Conservation (phyloP, 129 eudicot genomes). For the Flaveria robusta region DNA sequence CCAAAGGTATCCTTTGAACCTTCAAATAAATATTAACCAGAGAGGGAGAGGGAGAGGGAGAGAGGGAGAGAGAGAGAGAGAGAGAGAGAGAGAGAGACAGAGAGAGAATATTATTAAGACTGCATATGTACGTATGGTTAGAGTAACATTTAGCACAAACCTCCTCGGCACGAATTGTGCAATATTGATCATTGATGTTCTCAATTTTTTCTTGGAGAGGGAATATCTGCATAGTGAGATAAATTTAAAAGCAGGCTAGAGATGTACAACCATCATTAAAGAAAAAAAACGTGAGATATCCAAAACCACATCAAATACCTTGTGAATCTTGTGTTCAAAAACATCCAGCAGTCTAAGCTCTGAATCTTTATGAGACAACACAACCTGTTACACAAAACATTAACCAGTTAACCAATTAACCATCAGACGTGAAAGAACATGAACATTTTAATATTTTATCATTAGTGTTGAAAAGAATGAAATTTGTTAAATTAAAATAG, state of each 20-base stretch:
- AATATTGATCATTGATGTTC: not conserved
- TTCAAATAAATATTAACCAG: not conserved
- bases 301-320: slow-evolving; percentile 45
- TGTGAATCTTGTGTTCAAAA: slow-evolving; percentile 83
- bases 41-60: not conserved
- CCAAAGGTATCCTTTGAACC: not conserved
- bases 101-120: not conserved
- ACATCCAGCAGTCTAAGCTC: slow-evolving; percentile 78
- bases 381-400: slow-evolving; percentile 50
- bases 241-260: not conserved
- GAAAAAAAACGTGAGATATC: not conserved
- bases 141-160: not conserved
- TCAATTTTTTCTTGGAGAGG: not conserved
- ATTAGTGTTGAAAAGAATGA: not conserved
- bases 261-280: not conserved
- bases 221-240: not conserved
- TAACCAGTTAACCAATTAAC: not conserved
- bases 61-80: too few relatives aligned
- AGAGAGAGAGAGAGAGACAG: not conserved
- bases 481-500: too few relatives aligned
- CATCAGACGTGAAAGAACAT: not conserved
- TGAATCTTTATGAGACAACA: slow-evolving; percentile 66
- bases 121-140: not conserved
- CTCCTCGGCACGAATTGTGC: not conserved
- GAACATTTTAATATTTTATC: not conserved